Evolutionary conservation across 495 filamentous ascomycete genomes (phyloP).

Genomic region (Aspergillus biplanus): DNA sequence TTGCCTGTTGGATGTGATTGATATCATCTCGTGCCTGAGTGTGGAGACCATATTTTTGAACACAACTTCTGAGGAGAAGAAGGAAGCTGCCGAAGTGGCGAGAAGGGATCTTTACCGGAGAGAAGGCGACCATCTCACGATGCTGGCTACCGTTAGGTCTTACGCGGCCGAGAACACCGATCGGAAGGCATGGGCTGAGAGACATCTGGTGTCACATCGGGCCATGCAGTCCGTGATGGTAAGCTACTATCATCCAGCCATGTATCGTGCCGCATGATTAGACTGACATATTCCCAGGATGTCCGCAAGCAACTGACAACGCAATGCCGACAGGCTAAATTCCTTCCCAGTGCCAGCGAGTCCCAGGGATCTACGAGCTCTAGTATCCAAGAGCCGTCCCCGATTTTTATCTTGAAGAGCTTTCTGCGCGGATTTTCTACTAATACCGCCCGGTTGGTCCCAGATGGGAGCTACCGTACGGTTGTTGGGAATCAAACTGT

Average conservation of each 20-base stretch:
- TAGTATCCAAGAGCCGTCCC: constrained; percentile 34
- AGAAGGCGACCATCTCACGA: constrained; percentile 89
- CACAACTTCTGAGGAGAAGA: constrained; percentile 76
- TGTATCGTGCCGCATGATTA: constrained; percentile 11
- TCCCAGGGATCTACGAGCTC: constrained; percentile 10
- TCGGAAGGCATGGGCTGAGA: constrained; percentile 75
- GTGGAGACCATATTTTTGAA: constrained; percentile 89
- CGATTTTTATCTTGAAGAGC: constrained; percentile 67
- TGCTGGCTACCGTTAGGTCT: constrained; percentile 78
- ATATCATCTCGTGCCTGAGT: constrained; percentile 87
- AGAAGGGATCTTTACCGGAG: constrained; percentile 74
- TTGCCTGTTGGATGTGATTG: constrained; percentile 82
- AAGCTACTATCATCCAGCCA: constrained; percentile 42
- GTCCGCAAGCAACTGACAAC: constrained; percentile 85
- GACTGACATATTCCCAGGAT: constrained; percentile 48
- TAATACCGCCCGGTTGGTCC: constrained; percentile 81
- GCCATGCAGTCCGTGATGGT: constrained; percentile 82
- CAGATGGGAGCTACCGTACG: constrained; percentile 85
- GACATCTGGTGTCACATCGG: constrained; percentile 74
- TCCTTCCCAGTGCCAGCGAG: constrained; percentile 33
- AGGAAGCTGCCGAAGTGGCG: constrained; percentile 72
- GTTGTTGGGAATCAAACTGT: constrained; percentile 82
- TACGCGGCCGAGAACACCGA: constrained; percentile 78
- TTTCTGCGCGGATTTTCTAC: constrained; percentile 80
- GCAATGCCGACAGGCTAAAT: constrained; percentile 56